Evolutionary conservation across 1,284 basidiomycete genomes (phyloP).

Genomic region (Moesziomyces aphidis): DNA sequence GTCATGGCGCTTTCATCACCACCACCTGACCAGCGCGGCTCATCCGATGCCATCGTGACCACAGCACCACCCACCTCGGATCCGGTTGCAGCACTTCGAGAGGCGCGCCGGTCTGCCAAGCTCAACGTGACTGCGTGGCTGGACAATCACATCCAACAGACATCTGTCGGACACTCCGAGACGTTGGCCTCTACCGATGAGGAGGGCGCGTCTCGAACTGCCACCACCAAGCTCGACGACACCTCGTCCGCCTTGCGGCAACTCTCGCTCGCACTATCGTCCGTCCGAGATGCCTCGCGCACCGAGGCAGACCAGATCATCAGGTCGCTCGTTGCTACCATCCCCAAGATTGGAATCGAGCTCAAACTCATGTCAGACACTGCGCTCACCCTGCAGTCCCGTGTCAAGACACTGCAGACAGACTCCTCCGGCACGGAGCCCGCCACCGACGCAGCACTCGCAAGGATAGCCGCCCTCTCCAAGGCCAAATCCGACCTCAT

Average conservation of each 20-base stretch:
- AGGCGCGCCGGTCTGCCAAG: conserved; percentile 3
- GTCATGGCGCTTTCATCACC: conserved; percentile 26
- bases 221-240: conserved; percentile 17
- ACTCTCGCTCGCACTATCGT: conserved; percentile 29
- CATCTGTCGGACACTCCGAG: neutral
- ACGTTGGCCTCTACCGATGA: neutral
- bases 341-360: conserved; percentile 38
- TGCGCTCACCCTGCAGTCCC: conserved; percentile 23
- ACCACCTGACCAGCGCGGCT: conserved; percentile 11
- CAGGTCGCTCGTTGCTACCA: conserved; percentile 28
- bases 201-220: neutral
- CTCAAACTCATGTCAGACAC: conserved; percentile 40
- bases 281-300: conserved; percentile 28
- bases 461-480: conserved; percentile 30
- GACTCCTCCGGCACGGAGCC: conserved; percentile 15
- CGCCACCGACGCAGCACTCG: conserved; percentile 19
- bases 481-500: conserved; percentile 31
- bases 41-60: conserved; percentile 7
- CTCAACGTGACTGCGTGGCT: conserved; percentile 29
- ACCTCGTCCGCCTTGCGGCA: conserved; percentile 21
- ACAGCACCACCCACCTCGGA: conserved; percentile 3
- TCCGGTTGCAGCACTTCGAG: conserved; percentile 21
- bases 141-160: conserved; percentile 13
- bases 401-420: conserved; percentile 12
- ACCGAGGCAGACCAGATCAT: conserved; percentile 36